phyloP scores from a whole-genome alignment of 371 early-diverging fungal genomes.

The Mucor saturninus region DNA sequence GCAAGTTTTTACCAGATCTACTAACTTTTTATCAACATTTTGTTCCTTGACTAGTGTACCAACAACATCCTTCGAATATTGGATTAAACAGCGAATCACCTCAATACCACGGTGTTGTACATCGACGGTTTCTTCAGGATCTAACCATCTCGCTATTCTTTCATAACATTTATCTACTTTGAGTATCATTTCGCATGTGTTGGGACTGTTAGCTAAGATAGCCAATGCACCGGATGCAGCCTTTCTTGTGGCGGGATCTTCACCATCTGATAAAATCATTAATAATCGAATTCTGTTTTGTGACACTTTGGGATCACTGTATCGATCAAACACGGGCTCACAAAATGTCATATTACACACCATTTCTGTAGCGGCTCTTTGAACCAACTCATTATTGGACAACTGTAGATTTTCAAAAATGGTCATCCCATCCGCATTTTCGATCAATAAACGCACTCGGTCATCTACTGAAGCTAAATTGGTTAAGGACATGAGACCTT shows the following conservation, averaged over 20 bases:
- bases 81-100: slow-evolving; percentile 52
- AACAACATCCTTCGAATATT: slow-evolving; percentile 35
- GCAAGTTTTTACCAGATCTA: slow-evolving; percentile 48
- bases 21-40: slow-evolving; percentile 40
- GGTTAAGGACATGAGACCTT: slow-evolving; percentile 91
- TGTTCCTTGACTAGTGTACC: slow-evolving; percentile 30
- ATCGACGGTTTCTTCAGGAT: slow-evolving; percentile 41
- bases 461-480: slow-evolving; percentile 80
- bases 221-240: slow-evolving; percentile 93
- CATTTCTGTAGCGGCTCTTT: slow-evolving; percentile 92
- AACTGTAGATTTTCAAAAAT: slow-evolving; percentile 81
- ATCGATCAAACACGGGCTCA: slow-evolving; percentile 78
- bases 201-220: slow-evolving; percentile 68
- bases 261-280: slow-evolving; percentile 85
- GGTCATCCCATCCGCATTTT: slow-evolving; percentile 64
- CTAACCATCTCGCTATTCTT: slow-evolving; percentile 50
- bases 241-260: slow-evolving; percentile 81
- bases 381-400: slow-evolving; percentile 79
- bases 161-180: slow-evolving; percentile 58
- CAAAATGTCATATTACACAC: slow-evolving; percentile 93
- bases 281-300: slow-evolving; percentile 72
- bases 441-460: slow-evolving; percentile 50
- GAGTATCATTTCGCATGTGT: slow-evolving; percentile 60
- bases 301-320: slow-evolving; percentile 53
- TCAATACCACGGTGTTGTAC: slow-evolving; percentile 63